A percentile compares a stretch with the other conserved stretches of the same genome.
Conservation (phyloP, 192 early-diverging fungal genomes). For the Linnemannia exigua region DNA sequence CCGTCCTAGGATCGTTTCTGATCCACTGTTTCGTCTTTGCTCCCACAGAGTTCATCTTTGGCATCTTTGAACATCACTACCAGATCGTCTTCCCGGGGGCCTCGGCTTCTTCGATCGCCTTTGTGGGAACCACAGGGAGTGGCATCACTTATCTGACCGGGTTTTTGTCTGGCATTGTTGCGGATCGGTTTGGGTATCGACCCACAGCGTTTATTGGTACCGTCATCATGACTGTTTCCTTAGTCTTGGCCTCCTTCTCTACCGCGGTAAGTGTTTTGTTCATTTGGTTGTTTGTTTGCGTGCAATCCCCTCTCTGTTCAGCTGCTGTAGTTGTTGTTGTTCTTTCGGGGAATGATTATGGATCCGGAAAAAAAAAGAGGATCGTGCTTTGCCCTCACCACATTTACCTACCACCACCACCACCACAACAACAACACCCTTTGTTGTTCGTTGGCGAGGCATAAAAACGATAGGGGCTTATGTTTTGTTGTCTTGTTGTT, state of each 20-base stretch:
- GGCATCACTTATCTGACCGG: conserved; percentile 51
- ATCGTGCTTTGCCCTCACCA: background rate
- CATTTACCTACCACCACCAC: background rate
- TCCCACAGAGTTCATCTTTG: conserved; percentile 48
- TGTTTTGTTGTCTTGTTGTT: background rate
- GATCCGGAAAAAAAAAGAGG: background rate
- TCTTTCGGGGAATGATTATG: background rate
- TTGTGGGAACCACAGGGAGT: conserved; percentile 43
- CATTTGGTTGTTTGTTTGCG: background rate
- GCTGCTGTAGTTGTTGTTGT: background rate
- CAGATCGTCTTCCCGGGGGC: conserved; percentile 32
- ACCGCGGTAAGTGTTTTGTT: conserved; percentile 29
- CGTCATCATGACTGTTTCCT: conserved; percentile 49
- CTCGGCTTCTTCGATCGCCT: conserved; percentile 37
- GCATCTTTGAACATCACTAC: conserved; percentile 43
- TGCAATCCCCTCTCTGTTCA: too few species aligned
- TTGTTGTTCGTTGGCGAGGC: too few species aligned
- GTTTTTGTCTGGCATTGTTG: conserved; percentile 35
- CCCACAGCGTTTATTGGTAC: conserved; percentile 62
- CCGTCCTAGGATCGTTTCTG: conserved; percentile 31
- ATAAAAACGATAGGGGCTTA: background rate
- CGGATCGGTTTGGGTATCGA: conserved; percentile 65
- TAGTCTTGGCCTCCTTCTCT: conserved; percentile 63
- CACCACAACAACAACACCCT: background rate
- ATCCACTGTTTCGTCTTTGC: conserved; percentile 53